Evolutionary conservation across 2,329 filamentous ascomycete species (phyloP).

Genomic region (Penicillium sp.): DNA sequence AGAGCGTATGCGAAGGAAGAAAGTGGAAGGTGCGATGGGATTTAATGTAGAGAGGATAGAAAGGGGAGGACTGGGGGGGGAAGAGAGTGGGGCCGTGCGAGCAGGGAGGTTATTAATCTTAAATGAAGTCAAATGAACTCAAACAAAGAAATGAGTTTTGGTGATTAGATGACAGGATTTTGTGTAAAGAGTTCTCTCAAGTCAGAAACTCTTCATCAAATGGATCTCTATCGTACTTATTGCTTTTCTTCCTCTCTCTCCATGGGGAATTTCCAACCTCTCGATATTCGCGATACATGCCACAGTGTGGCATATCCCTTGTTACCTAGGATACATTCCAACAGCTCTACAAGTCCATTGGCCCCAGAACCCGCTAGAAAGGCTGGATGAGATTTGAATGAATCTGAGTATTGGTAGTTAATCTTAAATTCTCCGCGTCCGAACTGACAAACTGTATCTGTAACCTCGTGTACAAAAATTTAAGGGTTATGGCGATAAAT

Average conservation of each 20-base stretch:
- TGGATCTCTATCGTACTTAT: slow-evolving; percentile 16
- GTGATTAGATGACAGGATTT: neutral
- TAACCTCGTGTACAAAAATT: neutral
- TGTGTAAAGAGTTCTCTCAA: neutral
- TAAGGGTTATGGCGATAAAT: too few relatives aligned
- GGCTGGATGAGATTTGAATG: slow-evolving; percentile 15
- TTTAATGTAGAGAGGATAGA: slow-evolving; percentile 14
- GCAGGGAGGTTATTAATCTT: slow-evolving; percentile 10
- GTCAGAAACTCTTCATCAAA: neutral
- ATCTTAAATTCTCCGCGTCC: slow-evolving; percentile 5
- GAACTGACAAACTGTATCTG: neutral
- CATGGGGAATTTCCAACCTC: slow-evolving; percentile 17
- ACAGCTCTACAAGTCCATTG: slow-evolving; percentile 13
- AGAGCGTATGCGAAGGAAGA: slow-evolving; percentile 16
- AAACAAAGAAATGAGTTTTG: neutral
- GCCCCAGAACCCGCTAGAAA: slow-evolving; percentile 10
- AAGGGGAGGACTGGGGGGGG: slow-evolving; percentile 11
- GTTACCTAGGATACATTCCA: slow-evolving; percentile 21
- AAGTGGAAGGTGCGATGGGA: slow-evolving; percentile 3
- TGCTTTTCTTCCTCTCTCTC: slow-evolving; percentile 9
- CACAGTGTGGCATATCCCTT: slow-evolving; percentile 21
- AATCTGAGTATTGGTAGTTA: too few relatives aligned
- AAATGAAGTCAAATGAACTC: neutral
- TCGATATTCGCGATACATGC: slow-evolving; percentile 16
- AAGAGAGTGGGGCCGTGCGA: slow-evolving; percentile 18